Base-by-base conservation (phyloP, 176 grass and related monocot genomes). In the Aegilops bicornis region DNA sequence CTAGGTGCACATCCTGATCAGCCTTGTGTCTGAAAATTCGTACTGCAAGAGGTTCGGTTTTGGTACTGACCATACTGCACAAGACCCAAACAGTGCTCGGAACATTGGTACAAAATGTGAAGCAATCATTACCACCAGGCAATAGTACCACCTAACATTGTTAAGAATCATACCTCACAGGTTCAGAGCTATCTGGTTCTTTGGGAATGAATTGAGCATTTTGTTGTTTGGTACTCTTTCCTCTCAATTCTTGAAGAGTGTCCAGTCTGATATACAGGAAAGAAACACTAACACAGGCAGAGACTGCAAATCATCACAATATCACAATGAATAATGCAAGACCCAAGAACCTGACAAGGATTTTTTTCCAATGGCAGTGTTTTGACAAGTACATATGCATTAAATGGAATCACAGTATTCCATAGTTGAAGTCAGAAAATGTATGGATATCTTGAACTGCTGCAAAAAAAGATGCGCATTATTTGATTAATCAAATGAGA, bases 81-180 rank as follows among this genome's bases (percentile, higher is more conserved):
- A 79, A 13, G 52, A 73, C 15, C 71, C 23, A 62, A 27, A 19
- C 16, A 81, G 6, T 77, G 52, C 7, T n/a, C 13, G 42, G 17
- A 64, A 77, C 23, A 42, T 25, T 45, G 79, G 17, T 27, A 30
- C 75, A 70, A 30, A 25, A 82, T 82, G 69, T 60, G 3, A 67
- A 69, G 43, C 35, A 39, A 77, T 77, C 2, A 77, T 39, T 81
- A 45, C 16, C 69, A 12, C 43, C 3, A 23, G 32, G 66, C 52
- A 54, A 43, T 50, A 77, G 27, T 17, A 84, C 20, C 66, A 62
- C 32, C 66, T 85, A 85, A 69, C 5, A 61, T 19, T 29, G 69
- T 36, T 60, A n/a, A 47, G 75, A 68, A 85, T 33, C 87, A 22
- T 79, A 89, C 69, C 88, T 89, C 77, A 32, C 19, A 74, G 9